Base-by-base conservation (phyloP, 2,329 filamentous ascomycete species). In the Fusarium stilboides region DNA sequence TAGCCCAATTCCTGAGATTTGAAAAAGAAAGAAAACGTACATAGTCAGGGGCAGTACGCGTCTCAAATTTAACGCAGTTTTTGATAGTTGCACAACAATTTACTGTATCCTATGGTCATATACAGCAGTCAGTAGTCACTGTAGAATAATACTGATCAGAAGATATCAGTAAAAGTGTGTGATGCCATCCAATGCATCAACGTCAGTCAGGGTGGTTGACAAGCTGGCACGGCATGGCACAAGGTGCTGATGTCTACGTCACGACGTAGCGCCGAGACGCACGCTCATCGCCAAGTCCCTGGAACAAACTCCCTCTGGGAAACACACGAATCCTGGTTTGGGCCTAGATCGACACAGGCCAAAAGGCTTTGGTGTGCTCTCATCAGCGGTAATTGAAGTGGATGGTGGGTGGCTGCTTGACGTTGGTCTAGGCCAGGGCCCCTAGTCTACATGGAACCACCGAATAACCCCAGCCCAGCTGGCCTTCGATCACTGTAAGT, bases 171-270 rank as follows among this genome's bases (percentile, higher is more conserved):
- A 19, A 10, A 13, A 13, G 33, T 53, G 50, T 57, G 52, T 55
- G 66, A 49, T 58, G 55, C 60, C 37, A 66, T 60, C 28, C 28
- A 31, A 13, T 31, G 36, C 37, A 50, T 28, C 59, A 54, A 59
- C 33, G 39, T 59, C 62, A 65, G 37, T 57, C 62, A 65, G 33
- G 65, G 24, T 51, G 53, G 46, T 45, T 56, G 46, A 51, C 53
- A 52, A 69, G 55, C 44, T 65, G 43, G 49, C 61, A 65, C 37
- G 33, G 47, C 61, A 65, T 43, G 33, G 47, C 50, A 64, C 49
- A 69, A 57, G 43, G 60, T 64, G 65, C 61, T 70, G 61, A 67
- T 53, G 67, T 33, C 61, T 70, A 74, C 72, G 72, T 74, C 72
- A 74, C 72, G 60, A 36, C 26, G 61, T 57, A 64, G 62, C 51